phyloP scores from a whole-genome alignment of 345 rosid species.

The Hibiscus mutabilis region DNA sequence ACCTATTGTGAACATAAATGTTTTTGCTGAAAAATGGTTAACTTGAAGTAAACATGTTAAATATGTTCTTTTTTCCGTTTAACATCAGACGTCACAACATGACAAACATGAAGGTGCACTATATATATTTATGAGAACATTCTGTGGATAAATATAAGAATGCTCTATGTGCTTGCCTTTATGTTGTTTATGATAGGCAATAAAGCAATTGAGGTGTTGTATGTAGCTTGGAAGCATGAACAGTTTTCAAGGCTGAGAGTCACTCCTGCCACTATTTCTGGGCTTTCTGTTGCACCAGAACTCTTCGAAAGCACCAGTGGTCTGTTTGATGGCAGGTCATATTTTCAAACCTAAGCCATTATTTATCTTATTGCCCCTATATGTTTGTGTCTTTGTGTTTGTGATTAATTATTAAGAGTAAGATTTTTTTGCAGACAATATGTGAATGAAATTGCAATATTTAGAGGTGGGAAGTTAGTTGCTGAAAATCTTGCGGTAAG shows the following conservation, averaged over 20 bases:
- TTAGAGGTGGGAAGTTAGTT: conserved; percentile 70
- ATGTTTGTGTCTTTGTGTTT: no score
- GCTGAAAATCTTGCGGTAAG: conserved; percentile 95
- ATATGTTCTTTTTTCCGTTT: neutral
- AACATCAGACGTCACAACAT: neutral
- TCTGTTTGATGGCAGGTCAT: conserved; percentile 73
- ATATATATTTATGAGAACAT: neutral
- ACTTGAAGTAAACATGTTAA: neutral
- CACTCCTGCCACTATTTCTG: conserved; percentile 91
- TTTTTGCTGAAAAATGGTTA: neutral
- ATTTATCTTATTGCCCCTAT: neutral
- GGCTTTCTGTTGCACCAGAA: conserved; percentile 70
- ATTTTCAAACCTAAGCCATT: no score
- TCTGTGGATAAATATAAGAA: neutral
- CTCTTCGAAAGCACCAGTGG: conserved; percentile 72
- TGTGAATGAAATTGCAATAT: conserved; percentile 57
- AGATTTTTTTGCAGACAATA: conserved; percentile 43
- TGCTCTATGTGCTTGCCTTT: conserved; percentile 1
- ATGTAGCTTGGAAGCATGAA: conserved; percentile 99
- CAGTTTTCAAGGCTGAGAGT: conserved; percentile 92
- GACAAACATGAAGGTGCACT: neutral
- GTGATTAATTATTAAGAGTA: conserved; percentile 13
- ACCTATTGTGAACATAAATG: neutral
- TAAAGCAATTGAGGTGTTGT: conserved; percentile 32
- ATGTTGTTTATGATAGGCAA: conserved; percentile 19